These are phyloP conservation scores for Thermothelomyces thermophilus DNA, from an alignment of 2,329 filamentous ascomycete genomes.

Conservation along the genomic window DNA sequence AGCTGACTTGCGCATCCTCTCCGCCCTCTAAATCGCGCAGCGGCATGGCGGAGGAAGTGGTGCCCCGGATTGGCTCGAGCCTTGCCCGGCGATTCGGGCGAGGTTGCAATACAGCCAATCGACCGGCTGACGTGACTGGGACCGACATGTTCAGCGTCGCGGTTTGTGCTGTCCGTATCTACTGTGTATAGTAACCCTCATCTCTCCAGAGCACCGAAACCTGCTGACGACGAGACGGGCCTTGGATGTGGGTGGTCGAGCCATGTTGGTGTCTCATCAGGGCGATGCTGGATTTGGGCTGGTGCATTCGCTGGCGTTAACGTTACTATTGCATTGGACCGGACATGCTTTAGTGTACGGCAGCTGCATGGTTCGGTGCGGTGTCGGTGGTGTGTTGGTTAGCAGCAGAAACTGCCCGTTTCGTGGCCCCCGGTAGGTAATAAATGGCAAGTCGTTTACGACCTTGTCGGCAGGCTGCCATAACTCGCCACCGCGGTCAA, in stretches of 20 bases:
- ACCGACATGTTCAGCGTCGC: neutral
- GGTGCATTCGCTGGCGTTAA: conserved; percentile 6
- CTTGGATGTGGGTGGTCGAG: neutral
- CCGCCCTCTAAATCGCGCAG: conserved; percentile 15
- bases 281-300: conserved; percentile 18
- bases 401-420: neutral
- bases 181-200: neutral
- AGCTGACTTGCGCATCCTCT: neutral
- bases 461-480: neutral
- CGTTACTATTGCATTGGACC: conserved; percentile 8
- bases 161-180: no score
- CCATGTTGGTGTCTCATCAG: neutral
- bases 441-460: neutral
- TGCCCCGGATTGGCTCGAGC: conserved; percentile 13
- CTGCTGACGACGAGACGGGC: neutral
- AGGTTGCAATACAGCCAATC: conserved; percentile 13
- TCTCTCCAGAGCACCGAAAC: neutral
- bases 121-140: neutral
- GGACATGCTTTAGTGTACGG: conserved; percentile 8
- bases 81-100: conserved; percentile 20
- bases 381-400: conserved; percentile 2
- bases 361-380: conserved; percentile 14
- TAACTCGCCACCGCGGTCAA: neutral
- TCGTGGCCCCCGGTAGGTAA: neutral
- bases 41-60: conserved; percentile 5